Evolutionary conservation across 768 basidiomycete genomes (phyloP), one percentile per base, ranked within the genome.

Genomic region (Leccinum longicurvipes): DNA sequence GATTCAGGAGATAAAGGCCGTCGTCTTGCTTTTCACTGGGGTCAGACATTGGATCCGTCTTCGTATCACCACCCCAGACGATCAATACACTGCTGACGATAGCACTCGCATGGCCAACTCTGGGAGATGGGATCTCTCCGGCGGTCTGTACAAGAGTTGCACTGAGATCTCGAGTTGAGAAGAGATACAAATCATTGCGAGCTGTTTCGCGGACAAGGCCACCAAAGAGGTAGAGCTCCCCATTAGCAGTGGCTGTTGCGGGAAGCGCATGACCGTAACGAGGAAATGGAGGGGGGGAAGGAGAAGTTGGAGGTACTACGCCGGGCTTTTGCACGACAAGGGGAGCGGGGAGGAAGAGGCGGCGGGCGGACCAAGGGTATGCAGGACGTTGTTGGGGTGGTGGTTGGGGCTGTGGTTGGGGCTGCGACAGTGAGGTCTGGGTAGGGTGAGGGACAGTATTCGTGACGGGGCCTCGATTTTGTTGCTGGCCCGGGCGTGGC

Each of bases 61-160:
- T 95, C 4, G 95, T 98, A 69, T 99, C 97, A 24, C 96, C 97
- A 29, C 97, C 97, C 97, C 97, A 99, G 4, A 98, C 88, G 57
- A 98, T 90, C 57, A 99, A 78, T 49, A 98, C 96, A 66, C 89
- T 93, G 71, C 93, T 93, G 55, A 98, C 93, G 49, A 98, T 84
- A 6, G 96, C 96, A 71, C 90, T 89, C 3, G 94, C 93, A 75
- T 99, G 97, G 0, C 97, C 96, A n/a, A 98, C 95, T 60, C 97
- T 79, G 0, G 93, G 85, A 15, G 85, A 84, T 1, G 97, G 97
- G 7, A 90, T 76, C 64, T 95, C 92, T 5, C 97, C 97, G 12
- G 80, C 82, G 0, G 95, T 97, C 68, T 94, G 90, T 29, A 98
- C 75, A 11, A 93, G 79, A 11, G 85, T 85, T 8, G 92, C 88